Conservation (phyloP, 768 basidiomycete species). For the Pleurotus tuoliensis region DNA sequence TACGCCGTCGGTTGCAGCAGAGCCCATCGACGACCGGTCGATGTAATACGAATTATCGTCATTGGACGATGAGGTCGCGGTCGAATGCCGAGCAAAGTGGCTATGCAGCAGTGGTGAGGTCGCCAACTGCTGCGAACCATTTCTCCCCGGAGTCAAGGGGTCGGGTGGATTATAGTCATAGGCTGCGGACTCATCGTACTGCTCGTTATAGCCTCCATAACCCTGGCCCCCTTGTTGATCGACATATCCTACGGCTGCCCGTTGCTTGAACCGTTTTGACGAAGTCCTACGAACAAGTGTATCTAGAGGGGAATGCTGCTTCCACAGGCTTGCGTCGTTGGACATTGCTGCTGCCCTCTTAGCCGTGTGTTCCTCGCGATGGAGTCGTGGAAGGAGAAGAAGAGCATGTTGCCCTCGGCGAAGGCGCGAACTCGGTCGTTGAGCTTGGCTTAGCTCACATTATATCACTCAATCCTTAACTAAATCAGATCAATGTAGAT, state of each 20-base stretch:
- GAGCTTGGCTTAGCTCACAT: too few species aligned
- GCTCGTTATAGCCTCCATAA: conserved; percentile 1
- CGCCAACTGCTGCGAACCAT: conserved; percentile 7
- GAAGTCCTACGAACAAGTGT: conserved; percentile 54
- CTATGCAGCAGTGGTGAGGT: conserved; percentile 46
- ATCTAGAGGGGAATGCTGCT: conserved; percentile 52
- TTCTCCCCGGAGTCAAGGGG: conserved; percentile 3
- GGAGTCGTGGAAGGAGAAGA: neutral
- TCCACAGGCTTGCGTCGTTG: conserved; percentile 2
- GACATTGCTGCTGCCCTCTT: conserved; percentile 1
- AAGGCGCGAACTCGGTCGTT: too few species aligned
- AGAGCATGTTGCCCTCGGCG: neutral
- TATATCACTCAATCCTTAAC: too few species aligned
- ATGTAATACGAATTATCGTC: conserved; percentile 33
- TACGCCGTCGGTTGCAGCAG: conserved; percentile 20
- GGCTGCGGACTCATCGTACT: conserved; percentile 3
- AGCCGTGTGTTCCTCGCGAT: neutral
- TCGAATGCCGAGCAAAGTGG: conserved; percentile 39
- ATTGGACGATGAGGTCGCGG: conserved; percentile 34
- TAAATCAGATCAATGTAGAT: too few species aligned
- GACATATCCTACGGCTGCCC: neutral
- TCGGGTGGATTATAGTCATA: conserved; percentile 6
- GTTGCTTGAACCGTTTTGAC: conserved; percentile 14
- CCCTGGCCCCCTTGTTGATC: conserved; percentile 1
- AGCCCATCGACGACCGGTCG: conserved; percentile 16